Conservation (phyloP, 225 moss, liverwort and hornwort species). For the Marchantia polymorpha region DNA sequence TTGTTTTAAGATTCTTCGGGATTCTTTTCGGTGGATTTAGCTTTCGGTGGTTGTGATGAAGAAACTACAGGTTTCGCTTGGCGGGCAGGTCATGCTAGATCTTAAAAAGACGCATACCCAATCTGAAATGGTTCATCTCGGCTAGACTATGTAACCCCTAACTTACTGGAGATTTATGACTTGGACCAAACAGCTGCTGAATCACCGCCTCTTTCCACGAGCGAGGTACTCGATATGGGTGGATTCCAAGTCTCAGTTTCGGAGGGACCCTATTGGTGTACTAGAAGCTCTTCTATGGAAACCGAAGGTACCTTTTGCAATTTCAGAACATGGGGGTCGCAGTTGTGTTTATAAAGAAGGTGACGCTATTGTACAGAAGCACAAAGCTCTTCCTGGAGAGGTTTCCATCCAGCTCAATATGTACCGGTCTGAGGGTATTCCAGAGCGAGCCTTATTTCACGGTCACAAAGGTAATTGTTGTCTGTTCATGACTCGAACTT, state of each 20-base stretch:
- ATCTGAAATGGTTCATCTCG: too few species aligned
- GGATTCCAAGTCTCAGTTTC: slow-evolving; percentile 96
- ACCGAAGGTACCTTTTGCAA: slow-evolving; percentile 65
- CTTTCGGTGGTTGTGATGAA: neutral
- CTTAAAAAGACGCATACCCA: too few species aligned
- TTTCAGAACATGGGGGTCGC: slow-evolving; percentile 89
- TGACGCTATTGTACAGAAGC: slow-evolving; percentile 73
- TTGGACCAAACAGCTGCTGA: slow-evolving; percentile 55
- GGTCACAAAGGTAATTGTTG: slow-evolving; percentile 61
- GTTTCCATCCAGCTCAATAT: slow-evolving; percentile 66
- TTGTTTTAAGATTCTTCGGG: neutral
- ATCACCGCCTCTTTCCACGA: slow-evolving; percentile 81
- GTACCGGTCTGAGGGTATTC: slow-evolving; percentile 75
- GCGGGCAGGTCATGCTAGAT: neutral
- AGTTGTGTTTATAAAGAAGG: slow-evolving; percentile 91
- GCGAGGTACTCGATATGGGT: slow-evolving; percentile 93
- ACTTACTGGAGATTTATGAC: neutral
- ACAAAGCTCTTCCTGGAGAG: slow-evolving; percentile 85
- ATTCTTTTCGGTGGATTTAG: neutral
- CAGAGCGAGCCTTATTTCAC: slow-evolving; percentile 57
- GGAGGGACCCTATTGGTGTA: slow-evolving; percentile 88
- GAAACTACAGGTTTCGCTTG: neutral
- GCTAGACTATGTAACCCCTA: too few species aligned
- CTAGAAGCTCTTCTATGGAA: slow-evolving; percentile 82
- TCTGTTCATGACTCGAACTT: neutral